A percentile compares a stretch with the other conserved stretches of the same genome.
Conservation (phyloP, 345 rosid species). For the Arabis alpina region DNA sequence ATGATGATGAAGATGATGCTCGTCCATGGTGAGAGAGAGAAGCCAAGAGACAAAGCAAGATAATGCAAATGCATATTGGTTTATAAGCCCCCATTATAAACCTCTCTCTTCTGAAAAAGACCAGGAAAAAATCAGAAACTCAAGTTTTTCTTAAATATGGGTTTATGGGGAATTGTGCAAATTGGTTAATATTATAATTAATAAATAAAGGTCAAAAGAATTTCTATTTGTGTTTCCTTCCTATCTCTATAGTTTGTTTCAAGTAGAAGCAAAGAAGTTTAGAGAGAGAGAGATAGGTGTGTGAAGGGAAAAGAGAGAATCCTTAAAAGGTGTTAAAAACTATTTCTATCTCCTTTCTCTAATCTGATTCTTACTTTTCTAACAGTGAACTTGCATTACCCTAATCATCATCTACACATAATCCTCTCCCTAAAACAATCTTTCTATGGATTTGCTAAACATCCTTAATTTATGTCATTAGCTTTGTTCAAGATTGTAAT, state of each 20-base stretch:
- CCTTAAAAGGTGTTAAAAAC: conserved; percentile 35
- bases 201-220: conserved; percentile 28
- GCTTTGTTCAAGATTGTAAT: too few species aligned
- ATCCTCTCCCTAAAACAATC: conserved; percentile 14
- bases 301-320: conserved; percentile 40
- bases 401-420: conserved; percentile 24
- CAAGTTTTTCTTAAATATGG: conserved; percentile 24
- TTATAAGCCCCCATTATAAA: conserved; percentile 35
- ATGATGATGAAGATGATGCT: conserved; percentile 26
- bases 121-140: conserved; percentile 19
- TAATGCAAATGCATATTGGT: conserved; percentile 46
- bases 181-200: conserved; percentile 2
- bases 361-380: conserved; percentile 36
- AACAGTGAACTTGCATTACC: conserved; percentile 34
- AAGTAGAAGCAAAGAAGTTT: conserved; percentile 42
- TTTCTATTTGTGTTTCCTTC: not conserved
- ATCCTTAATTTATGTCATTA: too few species aligned
- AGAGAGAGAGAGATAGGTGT: conserved; percentile 21
- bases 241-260: conserved; percentile 32
- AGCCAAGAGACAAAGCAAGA: conserved; percentile 43
- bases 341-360: conserved; percentile 29
- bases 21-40: conserved; percentile 34
- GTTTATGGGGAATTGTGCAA: conserved; percentile 42
- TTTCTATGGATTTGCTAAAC: conserved; percentile 3
- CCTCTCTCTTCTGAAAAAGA: conserved; percentile 27